Base-by-base conservation (phyloP, 73 alveolate genomes). In the Symbiodinium pilosum region DNA sequence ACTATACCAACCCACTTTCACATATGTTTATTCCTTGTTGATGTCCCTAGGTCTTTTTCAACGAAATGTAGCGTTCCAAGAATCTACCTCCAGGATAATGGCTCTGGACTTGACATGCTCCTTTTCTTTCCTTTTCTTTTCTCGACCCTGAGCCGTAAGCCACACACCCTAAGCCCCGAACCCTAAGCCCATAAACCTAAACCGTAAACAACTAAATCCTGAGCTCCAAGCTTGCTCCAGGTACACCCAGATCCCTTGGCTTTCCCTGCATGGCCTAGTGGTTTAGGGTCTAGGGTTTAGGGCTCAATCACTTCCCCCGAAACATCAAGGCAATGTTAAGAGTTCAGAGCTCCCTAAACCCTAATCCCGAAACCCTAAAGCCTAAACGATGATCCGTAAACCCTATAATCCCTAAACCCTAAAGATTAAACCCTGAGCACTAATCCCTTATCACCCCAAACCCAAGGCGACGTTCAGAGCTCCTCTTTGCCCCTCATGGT, bases 401-500 rank as follows among this genome's bases (percentile, higher is more conserved):
- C 59, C 59, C 59, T 47, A 47, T n/a, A n/a, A 47, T 9, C 73
- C 73, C 73, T 56, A 56, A 56, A 20, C 73, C 73, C 73, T 56
- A 47, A 47, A 47, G 21, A 6, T 14, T 47, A 6, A 47, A 47
- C 59, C 59, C 59, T 47, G 14, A 47, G 14, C 73, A 26, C 73
- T 5, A 56, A 56, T 3, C 73, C 73, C 73, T 36, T 36, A 32
- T 12, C 26, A 26, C 32, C 73, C 32, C 26, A 26, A 5, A 3
- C 73, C 73, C 32, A 59, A 59, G 77, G 77, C 77, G 77, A 59
- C 28, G 77, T 59, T 12, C 77, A 59, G 39, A 59, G 77, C 77
- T 12, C 77, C 39, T 59, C 6, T 36, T 36, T 59, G 36, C 77
- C 77, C 39, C 77, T 59, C 39, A 59, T 59, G 77, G 77, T 28